Evolutionary conservation across 2,329 filamentous ascomycete species (phyloP), one percentile per base, ranked within the genome.

Genomic region (Aspergillus puulaauensis): DNA sequence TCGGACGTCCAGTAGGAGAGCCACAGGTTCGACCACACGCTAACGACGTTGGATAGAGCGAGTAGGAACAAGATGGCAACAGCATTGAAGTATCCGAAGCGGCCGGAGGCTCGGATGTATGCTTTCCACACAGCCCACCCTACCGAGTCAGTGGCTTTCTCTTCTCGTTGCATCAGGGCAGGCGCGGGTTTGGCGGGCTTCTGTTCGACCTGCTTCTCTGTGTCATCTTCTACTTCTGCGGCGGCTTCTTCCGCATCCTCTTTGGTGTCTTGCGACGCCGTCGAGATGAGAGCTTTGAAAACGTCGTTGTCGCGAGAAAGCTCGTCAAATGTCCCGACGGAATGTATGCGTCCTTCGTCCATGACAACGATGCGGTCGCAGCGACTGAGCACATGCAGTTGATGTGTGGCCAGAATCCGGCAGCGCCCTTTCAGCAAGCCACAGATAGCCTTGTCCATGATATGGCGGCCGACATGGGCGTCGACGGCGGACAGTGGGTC

Each of bases 331-430:
- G 93, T 97, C 64, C 95, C 93, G 40, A 97, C 80, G 4, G 92
- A 91, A 72, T 90, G 86, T 54, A 98, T 90, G 54, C 82, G 86
- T 45, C 95, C 95, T 15, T 87, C 86, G 56, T 97, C 90, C 85
- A 99, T 93, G 86, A 92, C 93, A 49, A 98, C 86, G 63, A 98
- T 93, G 35, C 93, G 84, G 71, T 98, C 93, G 67, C 92, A 97
- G 35, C 92, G 88, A 70, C 84, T 92, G 6, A 98, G 83, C 6
- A 98, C 93, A 80, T 96, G 95, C 14, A 98, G 84, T 73, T 98
- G 93, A 74, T 99, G 95, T 0, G 95, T 99, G 1, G 93, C 95
- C 33, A 99, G 81, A 35, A 98, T 89, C 19, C 95, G 85, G 69
- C 91, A 95, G 75, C 97, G 97, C 75, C 93, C 84, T 67, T 90